phyloP scores from a whole-genome alignment of 176 grass and related monocot species.

The Leersia perrieri region DNA sequence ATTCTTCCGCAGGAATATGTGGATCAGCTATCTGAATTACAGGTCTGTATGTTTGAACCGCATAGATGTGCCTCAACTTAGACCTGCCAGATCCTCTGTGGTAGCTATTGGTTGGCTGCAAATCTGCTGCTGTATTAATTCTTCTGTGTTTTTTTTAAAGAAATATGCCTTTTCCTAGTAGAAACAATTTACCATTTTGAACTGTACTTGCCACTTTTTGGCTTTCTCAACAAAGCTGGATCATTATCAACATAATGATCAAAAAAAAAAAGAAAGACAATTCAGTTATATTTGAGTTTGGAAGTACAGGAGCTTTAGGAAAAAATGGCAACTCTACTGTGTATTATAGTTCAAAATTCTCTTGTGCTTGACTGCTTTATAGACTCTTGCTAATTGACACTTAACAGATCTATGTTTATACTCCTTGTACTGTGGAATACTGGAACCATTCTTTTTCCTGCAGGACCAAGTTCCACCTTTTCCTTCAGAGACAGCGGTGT shows the following conservation, averaged over 20 bases:
- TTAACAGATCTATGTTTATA: neutral
- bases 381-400: neutral
- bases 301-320: slow-evolving; percentile 1
- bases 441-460: slow-evolving; percentile 10
- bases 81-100: neutral
- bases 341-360: neutral
- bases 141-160: too few relatives aligned
- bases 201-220: too few relatives aligned
- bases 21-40: slow-evolving; percentile 92
- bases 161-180: slow-evolving; percentile 6
- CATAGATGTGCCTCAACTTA: neutral
- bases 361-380: neutral
- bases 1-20: slow-evolving; percentile 98
- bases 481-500: slow-evolving; percentile 76
- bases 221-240: too few relatives aligned
- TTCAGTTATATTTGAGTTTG: too few relatives aligned
- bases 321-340: neutral
- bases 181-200: neutral
- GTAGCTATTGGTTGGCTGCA: neutral
- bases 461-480: slow-evolving; percentile 99
- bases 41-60: slow-evolving; percentile 52
- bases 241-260: too few relatives aligned
- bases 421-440: neutral
- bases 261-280: too few relatives aligned
- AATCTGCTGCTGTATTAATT: neutral